These are phyloP conservation scores for Phyllostachys edulis DNA, from an alignment of 176 grass and related monocot species.

Conservation along the genomic window DNA sequence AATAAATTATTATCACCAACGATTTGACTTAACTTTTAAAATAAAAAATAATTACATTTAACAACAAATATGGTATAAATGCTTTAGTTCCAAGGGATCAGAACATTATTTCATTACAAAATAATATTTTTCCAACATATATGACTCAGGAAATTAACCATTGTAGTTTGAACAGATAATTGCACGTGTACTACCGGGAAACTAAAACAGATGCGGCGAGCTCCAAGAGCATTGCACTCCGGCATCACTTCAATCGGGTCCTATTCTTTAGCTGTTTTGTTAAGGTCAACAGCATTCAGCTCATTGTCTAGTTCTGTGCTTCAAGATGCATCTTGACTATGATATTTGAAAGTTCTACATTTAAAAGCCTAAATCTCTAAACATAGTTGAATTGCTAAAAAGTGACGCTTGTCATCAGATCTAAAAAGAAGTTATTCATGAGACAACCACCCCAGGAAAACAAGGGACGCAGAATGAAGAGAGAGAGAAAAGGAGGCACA, in stretches of 20 bases:
- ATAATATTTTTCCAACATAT: not conserved
- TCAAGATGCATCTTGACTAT: conserved; percentile 5
- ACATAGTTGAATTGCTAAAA: not conserved
- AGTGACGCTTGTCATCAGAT: not conserved
- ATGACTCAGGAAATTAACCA: not conserved
- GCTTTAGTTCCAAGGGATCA: not conserved
- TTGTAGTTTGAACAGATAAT: not conserved
- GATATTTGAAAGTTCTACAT: not conserved
- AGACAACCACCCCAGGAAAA: not conserved
- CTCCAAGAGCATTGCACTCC: not conserved
- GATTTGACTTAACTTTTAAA: not conserved
- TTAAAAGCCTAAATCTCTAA: not conserved
- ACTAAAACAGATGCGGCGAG: not conserved
- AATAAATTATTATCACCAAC: not conserved
- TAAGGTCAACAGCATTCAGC: not conserved
- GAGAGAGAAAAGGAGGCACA: not conserved
- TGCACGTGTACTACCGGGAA: not conserved
- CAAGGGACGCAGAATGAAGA: not conserved
- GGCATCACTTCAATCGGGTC: not conserved
- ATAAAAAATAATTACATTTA: not conserved
- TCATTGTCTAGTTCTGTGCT: not conserved
- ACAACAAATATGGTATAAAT: not conserved
- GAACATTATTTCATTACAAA: not conserved
- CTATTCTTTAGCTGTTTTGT: not conserved
- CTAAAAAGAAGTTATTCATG: not conserved